A percentile compares a stretch with the other conserved stretches of the same genome.
These are phyloP conservation scores for Saccharomycopsis fermentans DNA, from an alignment of 805 yeast genomes.

Conservation along the genomic window DNA sequence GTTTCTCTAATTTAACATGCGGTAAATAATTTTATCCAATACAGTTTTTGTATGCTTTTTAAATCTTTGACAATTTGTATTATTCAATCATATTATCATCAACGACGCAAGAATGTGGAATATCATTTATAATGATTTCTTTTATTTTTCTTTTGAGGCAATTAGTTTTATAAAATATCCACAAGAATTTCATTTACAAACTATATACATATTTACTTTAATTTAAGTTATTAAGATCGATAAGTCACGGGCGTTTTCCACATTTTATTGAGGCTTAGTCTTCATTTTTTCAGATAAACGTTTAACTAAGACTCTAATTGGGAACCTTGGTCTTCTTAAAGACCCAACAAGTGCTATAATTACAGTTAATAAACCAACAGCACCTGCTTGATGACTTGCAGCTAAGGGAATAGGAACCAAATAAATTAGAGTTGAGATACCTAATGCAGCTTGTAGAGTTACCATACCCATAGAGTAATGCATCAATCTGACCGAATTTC, in stretches of 20 bases:
- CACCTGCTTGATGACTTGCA: conserved; percentile 96
- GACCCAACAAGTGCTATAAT: conserved; percentile 54
- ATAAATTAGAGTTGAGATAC: conserved; percentile 76
- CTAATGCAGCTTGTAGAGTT: conserved; percentile 71
- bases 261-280: background rate
- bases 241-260: background rate
- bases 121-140: too few species aligned
- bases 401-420: conserved; percentile 90
- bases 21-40: too few species aligned
- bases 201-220: background rate
- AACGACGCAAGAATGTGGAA: too few species aligned
- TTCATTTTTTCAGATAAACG: conserved; percentile 1
- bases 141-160: too few species aligned
- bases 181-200: too few species aligned
- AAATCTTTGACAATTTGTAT: too few species aligned
- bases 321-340: conserved; percentile 46
- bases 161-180: too few species aligned
- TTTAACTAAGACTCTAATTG: conserved; percentile 22
- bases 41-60: too few species aligned
- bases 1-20: too few species aligned
- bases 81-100: too few species aligned
- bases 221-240: background rate
- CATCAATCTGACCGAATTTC: conserved; percentile 42
- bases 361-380: conserved; percentile 75
- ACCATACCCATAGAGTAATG: conserved; percentile 76